A percentile compares a stretch with the other conserved stretches of the same genome.
phyloP scores from a whole-genome alignment of 2,329 filamentous ascomycete species.

The Cladosporium colombiae region DNA sequence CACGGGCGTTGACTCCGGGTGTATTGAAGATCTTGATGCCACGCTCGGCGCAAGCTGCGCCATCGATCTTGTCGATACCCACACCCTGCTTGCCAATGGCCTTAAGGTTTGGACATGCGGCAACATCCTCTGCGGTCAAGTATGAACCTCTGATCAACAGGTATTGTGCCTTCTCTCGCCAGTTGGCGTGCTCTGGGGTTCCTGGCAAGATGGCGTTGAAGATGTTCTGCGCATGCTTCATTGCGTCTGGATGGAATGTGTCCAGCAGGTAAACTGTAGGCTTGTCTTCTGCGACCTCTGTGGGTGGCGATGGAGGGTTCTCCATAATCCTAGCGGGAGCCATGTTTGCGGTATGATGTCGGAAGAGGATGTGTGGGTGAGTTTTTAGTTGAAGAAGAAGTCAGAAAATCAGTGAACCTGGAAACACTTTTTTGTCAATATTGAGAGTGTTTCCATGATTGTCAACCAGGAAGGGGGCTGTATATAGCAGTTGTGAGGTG shows the following conservation, averaged over 20 bases:
- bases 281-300: slow-evolving; percentile 9
- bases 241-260: slow-evolving; percentile 32
- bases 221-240: slow-evolving; percentile 36
- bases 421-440: background rate
- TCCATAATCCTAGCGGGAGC: slow-evolving; percentile 19
- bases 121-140: slow-evolving; percentile 30
- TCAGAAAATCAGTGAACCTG: background rate
- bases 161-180: slow-evolving; percentile 45
- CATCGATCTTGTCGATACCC: slow-evolving; percentile 51
- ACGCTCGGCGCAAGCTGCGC: slow-evolving; percentile 40
- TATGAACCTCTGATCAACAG: slow-evolving; percentile 43
- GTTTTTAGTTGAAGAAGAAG: too few relatives aligned
- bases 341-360: slow-evolving; percentile 12
- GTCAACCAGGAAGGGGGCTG: background rate
- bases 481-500: background rate
- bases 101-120: slow-evolving; percentile 34
- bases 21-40: slow-evolving; percentile 52
- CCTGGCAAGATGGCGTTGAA: slow-evolving; percentile 44
- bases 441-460: background rate
- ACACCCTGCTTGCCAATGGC: slow-evolving; percentile 53
- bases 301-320: slow-evolving; percentile 4
- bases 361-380: background rate
- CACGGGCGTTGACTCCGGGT: slow-evolving; percentile 45
- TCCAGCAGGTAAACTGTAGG: slow-evolving; percentile 31
- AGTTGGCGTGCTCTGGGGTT: slow-evolving; percentile 41